These are phyloP conservation scores for Gossypium turneri DNA, from an alignment of 345 rosid genomes.

Conservation along the genomic window DNA sequence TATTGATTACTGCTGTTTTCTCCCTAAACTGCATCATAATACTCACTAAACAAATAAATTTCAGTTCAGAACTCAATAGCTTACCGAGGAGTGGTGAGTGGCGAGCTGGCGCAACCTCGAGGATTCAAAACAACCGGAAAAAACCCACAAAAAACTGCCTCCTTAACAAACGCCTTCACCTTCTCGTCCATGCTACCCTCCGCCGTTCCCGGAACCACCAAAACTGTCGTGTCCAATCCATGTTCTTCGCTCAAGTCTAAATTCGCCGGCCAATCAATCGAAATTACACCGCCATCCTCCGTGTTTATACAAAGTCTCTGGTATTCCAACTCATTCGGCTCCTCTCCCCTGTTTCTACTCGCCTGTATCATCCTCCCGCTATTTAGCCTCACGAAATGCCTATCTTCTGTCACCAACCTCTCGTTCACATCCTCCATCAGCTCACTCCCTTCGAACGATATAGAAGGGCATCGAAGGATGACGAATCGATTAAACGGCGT, in stretches of 20 bases:
- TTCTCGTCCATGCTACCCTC: conserved; percentile 64
- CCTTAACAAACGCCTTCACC: conserved; percentile 55
- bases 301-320: conserved; percentile 66
- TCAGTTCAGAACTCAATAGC: conserved; percentile 8
- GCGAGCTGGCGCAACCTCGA: conserved; percentile 97
- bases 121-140: conserved; percentile 95
- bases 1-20: too few relatives aligned
- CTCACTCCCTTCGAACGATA: conserved; percentile 49
- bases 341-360: conserved; percentile 15
- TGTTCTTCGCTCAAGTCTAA: conserved; percentile 70
- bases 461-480: conserved; percentile 73
- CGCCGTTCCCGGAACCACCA: conserved; percentile 76
- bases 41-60: background rate
- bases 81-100: conserved; percentile 84
- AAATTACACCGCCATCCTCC: conserved; percentile 76
- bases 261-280: conserved; percentile 86
- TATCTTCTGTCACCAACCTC: conserved; percentile 69
- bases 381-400: conserved; percentile 68
- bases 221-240: conserved; percentile 76
- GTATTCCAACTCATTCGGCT: conserved; percentile 45
- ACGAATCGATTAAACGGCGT: conserved; percentile 92
- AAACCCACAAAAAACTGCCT: conserved; percentile 55
- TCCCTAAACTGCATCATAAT: too few relatives aligned
- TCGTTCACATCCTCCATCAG: conserved; percentile 53
- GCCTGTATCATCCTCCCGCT: conserved; percentile 57